A percentile compares a stretch with the other conserved stretches of the same genome.
phyloP scores from a whole-genome alignment of 1,284 basidiomycete species.

The Flammula alnicola region DNA sequence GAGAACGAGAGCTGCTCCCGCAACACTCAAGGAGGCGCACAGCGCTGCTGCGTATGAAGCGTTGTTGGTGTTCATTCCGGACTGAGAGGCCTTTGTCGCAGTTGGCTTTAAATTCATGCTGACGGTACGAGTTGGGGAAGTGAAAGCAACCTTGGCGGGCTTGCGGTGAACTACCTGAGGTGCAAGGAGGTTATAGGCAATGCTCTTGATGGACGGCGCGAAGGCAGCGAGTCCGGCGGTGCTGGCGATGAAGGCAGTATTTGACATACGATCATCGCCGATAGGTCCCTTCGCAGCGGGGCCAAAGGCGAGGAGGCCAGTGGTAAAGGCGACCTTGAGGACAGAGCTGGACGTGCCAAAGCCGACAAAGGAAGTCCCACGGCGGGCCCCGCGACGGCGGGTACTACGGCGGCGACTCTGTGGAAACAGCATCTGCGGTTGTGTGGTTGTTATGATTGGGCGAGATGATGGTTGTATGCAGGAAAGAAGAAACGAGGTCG shows the following conservation, averaged over 20 bases:
- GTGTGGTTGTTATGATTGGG: background rate
- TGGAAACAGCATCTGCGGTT: background rate
- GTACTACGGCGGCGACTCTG: too few species aligned
- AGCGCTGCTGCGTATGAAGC: background rate
- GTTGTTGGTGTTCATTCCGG: background rate
- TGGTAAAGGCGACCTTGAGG: background rate
- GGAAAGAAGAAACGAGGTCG: background rate
- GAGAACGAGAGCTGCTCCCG: background rate
- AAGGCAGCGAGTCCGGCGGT: background rate
- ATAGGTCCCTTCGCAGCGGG: background rate
- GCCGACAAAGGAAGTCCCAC: too few species aligned
- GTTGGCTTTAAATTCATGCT: too few species aligned
- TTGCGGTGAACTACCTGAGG: background rate
- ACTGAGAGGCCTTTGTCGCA: background rate
- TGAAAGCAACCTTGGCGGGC: background rate
- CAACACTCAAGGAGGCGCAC: background rate
- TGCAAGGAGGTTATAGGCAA: background rate
- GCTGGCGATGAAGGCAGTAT: background rate
- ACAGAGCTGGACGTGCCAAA: background rate
- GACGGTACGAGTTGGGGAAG: background rate
- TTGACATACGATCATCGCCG: background rate
- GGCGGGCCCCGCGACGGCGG: too few species aligned
- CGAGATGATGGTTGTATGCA: background rate
- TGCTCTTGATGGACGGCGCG: background rate
- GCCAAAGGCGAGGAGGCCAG: background rate